These are phyloP conservation scores for Venturiaceae sp. DNA, from an alignment of 2,329 filamentous ascomycete genomes.

Conservation along the genomic window DNA sequence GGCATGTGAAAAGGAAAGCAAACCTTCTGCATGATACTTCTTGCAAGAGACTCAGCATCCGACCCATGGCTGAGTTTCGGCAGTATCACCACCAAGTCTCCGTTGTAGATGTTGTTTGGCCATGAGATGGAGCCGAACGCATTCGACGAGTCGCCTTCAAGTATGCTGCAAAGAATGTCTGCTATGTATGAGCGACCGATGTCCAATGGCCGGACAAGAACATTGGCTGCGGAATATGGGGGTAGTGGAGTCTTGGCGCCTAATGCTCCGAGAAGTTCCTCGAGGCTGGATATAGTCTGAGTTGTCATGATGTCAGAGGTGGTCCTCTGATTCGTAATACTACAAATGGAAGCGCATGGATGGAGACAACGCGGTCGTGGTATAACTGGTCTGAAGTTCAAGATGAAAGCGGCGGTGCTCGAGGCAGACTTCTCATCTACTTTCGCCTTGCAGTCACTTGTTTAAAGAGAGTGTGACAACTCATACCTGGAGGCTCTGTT, in stretches of 20 bases:
- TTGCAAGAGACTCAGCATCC: conserved; percentile 13
- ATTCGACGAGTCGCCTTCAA: conserved; percentile 11
- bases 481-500: background rate
- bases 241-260: background rate
- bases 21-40: conserved; percentile 18
- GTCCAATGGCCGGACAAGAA: conserved; percentile 19
- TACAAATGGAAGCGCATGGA: background rate
- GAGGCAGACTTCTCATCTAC: background rate
- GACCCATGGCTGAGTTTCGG: conserved; percentile 18
- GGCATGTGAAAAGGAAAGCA: background rate
- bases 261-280: background rate
- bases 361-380: background rate
- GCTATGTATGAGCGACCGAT: conserved; percentile 17
- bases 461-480: background rate
- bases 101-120: conserved; percentile 21
- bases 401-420: background rate
- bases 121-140: conserved; percentile 19
- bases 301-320: background rate
- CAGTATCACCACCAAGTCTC: conserved; percentile 19
- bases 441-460: background rate
- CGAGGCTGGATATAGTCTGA: background rate
- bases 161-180: conserved; percentile 12
- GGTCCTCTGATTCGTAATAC: background rate
- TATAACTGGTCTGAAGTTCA: background rate
- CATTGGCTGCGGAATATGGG: conserved; percentile 1